phyloP scores from a whole-genome alignment of 2,329 filamentous ascomycete genomes.

The Aspergillus sp. region DNA sequence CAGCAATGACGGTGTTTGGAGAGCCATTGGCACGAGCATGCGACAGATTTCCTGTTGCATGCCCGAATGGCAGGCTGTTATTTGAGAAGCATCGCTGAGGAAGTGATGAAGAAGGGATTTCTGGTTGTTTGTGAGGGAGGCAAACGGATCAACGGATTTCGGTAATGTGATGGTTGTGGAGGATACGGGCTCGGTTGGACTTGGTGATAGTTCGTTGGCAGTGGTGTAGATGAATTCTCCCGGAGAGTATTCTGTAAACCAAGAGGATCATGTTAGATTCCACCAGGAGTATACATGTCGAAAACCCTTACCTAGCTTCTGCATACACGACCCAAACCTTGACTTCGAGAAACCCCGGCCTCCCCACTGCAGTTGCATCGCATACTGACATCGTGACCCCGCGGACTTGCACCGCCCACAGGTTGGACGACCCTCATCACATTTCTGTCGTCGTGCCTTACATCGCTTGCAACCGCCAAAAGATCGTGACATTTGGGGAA shows the following conservation, averaged over 20 bases:
- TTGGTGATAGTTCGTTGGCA: conserved; percentile 26
- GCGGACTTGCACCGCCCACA: conserved; percentile 42
- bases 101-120: conserved; percentile 43
- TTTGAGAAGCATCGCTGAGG: conserved; percentile 41
- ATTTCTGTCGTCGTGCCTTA: conserved; percentile 47
- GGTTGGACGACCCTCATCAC: conserved; percentile 43
- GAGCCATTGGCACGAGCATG: conserved; percentile 46
- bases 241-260: conserved; percentile 36
- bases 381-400: conserved; percentile 40
- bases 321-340: conserved; percentile 40
- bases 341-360: conserved; percentile 43
- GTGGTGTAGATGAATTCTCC: conserved; percentile 42
- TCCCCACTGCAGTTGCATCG: conserved; percentile 45
- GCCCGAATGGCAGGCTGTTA: conserved; percentile 41
- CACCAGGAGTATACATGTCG: neutral
- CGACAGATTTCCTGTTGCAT: conserved; percentile 45
- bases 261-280: neutral
- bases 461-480: conserved; percentile 46
- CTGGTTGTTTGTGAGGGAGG: conserved; percentile 36
- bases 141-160: conserved; percentile 37
- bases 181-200: conserved; percentile 8
- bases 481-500: conserved; percentile 38
- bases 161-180: conserved; percentile 24
- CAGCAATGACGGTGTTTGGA: conserved; percentile 43
- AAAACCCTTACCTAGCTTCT: conserved; percentile 31